Base-by-base conservation (phyloP, 2,329 filamentous ascomycete species). In the Paecilomyces niveus region DNA sequence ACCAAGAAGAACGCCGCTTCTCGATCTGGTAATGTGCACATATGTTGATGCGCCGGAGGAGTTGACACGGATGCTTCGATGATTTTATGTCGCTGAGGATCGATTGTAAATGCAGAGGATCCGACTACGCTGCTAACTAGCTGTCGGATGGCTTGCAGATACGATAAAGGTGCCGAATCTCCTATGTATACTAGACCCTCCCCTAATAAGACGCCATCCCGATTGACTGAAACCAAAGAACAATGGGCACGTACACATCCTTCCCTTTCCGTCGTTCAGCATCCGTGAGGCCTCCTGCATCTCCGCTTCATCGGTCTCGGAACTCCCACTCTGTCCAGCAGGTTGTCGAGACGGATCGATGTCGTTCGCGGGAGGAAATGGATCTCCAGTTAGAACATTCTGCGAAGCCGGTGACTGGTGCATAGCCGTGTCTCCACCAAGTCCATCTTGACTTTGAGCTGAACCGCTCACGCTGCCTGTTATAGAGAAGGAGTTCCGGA, bases 161-260 rank as follows among this genome's bases (percentile, higher is more conserved):
- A 86, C 0, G 85, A 84, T 5, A 87, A 72, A 0, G 83, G 83
- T 0, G 84, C 83, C 1, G 85, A 84, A 62, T 86, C 83, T n/a
- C 85, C 85, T 60, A 86, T 77, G 61, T 86, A 87, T 24, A 85
- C 82, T 83, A 35, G n/a, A 35, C n/a, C 35, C n/a, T 8, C 32
- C 4, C 15, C 6, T 32, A 54, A 57, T 24, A 61, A 45, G 26
- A 56, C 26, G 8, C n/a, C 21, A 24, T 58, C 33, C 18, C 7
- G 3, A 39, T 35, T 26, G 18, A 15, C 21, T 1, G 24, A 33
- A 57, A 29, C 21, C 13, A 31, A 51, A 31, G 26, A 31, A 21
- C 3, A 22, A 54, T 29, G 15, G 35, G 8, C 15, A 60, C 64
- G 26, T 63, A 67, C 59, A 58, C 54, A 63, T 59, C 56, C 61